Evolutionary conservation across 768 basidiomycete genomes (phyloP).

Genomic region (Lyophyllum shimeji): DNA sequence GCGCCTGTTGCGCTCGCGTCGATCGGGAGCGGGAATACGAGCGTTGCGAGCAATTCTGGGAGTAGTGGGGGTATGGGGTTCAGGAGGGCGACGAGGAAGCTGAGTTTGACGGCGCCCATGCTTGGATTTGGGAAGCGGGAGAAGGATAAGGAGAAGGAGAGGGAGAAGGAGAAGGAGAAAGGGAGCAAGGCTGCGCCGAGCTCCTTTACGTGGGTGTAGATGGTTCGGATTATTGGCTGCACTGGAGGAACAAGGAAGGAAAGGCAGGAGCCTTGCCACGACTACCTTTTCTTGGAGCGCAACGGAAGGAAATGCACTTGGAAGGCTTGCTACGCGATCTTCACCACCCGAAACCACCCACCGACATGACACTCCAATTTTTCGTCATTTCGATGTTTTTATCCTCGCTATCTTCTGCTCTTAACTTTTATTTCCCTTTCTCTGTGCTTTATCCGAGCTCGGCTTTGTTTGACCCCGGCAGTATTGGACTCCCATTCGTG

Average conservation of each 20-base stretch:
- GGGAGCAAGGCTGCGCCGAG: conserved; percentile 17
- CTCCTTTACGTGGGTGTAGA: conserved; percentile 7
- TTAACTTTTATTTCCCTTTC: conserved; percentile 2
- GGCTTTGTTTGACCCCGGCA: background rate
- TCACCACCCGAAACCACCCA: background rate
- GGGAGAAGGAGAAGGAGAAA: conserved; percentile 27
- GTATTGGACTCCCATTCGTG: too few species aligned
- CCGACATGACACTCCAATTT: background rate
- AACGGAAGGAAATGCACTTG: background rate
- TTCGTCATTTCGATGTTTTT: background rate
- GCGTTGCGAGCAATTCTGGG: conserved; percentile 19
- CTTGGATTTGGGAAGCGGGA: conserved; percentile 59
- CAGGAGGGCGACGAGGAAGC: conserved; percentile 56
- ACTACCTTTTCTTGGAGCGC: background rate
- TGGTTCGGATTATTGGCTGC: background rate
- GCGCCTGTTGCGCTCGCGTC: conserved; percentile 7
- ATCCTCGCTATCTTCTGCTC: background rate
- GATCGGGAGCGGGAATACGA: conserved; percentile 13
- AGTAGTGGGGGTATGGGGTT: conserved; percentile 18
- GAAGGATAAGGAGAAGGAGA: conserved; percentile 45
- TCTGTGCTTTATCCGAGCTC: background rate
- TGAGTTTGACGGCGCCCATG: conserved; percentile 66
- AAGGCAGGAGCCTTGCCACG: background rate
- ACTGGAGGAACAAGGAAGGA: background rate
- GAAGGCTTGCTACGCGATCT: background rate